Conservation (phyloP, 1,284 basidiomycete genomes). For the Rhodotorula sp. region DNA sequence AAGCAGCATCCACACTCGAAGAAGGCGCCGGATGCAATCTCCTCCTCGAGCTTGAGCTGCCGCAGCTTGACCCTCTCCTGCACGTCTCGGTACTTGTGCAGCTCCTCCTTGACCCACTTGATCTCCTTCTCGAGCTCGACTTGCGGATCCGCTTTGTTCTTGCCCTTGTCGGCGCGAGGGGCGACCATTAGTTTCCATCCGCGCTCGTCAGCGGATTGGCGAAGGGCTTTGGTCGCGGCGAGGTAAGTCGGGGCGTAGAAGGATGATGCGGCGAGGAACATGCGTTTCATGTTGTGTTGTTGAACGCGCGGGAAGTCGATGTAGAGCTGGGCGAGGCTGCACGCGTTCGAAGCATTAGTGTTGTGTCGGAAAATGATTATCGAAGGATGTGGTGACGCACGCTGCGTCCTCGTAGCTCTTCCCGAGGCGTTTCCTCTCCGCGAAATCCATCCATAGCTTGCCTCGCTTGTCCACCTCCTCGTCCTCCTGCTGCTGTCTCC, state of each 20-base stretch:
- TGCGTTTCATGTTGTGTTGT: conserved; percentile 17
- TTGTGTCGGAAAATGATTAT: neutral
- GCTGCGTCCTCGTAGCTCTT: conserved; percentile 17
- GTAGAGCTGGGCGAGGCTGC: conserved; percentile 29
- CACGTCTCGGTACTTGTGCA: neutral
- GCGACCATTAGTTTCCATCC: conserved; percentile 16
- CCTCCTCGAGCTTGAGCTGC: conserved; percentile 20
- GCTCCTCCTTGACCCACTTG: conserved; percentile 20
- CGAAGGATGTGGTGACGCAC: conserved; percentile 4
- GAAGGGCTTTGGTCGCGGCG: neutral
- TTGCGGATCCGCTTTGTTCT: conserved; percentile 17
- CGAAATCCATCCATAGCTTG: neutral
- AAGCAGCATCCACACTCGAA: conserved; percentile 47
- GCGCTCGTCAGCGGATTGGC: neutral
- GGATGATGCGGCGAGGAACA: conserved; percentile 6
- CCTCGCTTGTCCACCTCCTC: neutral
- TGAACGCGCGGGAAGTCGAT: conserved; percentile 22
- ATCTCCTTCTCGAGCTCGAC: conserved; percentile 29
- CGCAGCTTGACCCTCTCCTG: too few relatives aligned
- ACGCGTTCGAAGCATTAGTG: neutral
- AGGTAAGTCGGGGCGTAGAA: conserved; percentile 33
- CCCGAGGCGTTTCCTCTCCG: neutral
- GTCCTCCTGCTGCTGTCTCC: conserved; percentile 4
- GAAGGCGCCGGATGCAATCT: conserved; percentile 33
- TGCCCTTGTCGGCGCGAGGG: conserved; percentile 1